Conservation (phyloP, 768 basidiomycete species). For the Lentinus tigrinus region DNA sequence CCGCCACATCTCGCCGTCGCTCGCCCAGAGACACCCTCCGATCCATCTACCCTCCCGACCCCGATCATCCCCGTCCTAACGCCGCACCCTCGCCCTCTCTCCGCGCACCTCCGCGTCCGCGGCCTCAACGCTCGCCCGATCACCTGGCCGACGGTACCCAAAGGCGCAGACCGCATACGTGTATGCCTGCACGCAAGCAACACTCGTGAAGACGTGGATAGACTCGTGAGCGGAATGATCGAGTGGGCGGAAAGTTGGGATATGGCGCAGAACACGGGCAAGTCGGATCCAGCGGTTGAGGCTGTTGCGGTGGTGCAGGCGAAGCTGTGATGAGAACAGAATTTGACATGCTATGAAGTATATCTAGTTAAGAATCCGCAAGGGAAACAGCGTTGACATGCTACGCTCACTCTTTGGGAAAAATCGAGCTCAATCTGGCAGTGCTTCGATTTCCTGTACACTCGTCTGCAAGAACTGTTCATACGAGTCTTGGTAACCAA, state of each 20-base stretch:
- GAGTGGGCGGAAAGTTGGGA: constrained; percentile 26
- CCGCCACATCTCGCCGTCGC: constrained; percentile 29
- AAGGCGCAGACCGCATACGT: constrained; percentile 79
- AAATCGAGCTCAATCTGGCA: constrained; percentile 57
- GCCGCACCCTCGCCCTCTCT: constrained; percentile 69
- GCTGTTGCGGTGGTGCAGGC: constrained; percentile 7
- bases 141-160: constrained; percentile 87
- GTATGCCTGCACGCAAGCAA: constrained; percentile 89
- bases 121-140: constrained; percentile 75
- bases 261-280: background rate
- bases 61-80: constrained; percentile 90
- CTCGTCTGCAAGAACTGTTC: constrained; percentile 57
- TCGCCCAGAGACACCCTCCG: constrained; percentile 24
- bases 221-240: constrained; percentile 35
- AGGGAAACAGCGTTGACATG: too few species aligned
- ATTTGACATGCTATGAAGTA: too few species aligned
- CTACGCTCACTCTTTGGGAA: too few species aligned
- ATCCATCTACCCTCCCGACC: constrained; percentile 39
- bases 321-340: constrained; percentile 15
- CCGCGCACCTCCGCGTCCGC: constrained; percentile 52
- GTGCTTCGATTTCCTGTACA: constrained; percentile 57
- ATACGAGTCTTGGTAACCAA: constrained; percentile 60
- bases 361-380: too few species aligned
- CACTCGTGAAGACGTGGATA: constrained; percentile 57
- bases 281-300: background rate